Evolutionary conservation across 1,284 basidiomycete genomes (phyloP).

Genomic region (Trichosporon faecale): DNA sequence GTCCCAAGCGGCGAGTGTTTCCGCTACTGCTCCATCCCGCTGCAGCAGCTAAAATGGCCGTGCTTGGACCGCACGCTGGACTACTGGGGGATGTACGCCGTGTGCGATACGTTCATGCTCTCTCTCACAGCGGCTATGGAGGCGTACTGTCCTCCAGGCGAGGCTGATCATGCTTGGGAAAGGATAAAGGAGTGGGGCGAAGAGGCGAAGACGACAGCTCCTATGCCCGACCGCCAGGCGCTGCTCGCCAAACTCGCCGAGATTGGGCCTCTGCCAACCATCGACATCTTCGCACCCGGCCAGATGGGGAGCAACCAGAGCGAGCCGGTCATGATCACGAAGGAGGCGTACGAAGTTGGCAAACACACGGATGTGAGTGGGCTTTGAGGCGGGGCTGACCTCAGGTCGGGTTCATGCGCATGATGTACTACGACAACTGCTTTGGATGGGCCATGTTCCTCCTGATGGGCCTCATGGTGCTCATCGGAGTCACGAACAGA

Average conservation of each 20-base stretch:
- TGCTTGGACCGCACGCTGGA: not conserved
- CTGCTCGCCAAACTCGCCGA: not conserved
- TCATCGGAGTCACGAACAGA: constrained; percentile 23
- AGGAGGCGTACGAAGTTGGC: not conserved
- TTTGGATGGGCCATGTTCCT: constrained; percentile 31
- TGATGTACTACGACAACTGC: constrained; percentile 19
- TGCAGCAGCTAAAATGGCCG: not conserved
- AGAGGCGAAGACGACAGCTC: not conserved
- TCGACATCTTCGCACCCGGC: not conserved
- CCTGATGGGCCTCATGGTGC: constrained; percentile 22
- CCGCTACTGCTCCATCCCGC: not conserved
- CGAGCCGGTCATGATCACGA: not conserved
- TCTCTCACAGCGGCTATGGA: not conserved
- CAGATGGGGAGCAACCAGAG: not conserved
- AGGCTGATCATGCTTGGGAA: not conserved
- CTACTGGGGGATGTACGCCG: not conserved
- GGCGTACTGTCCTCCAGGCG: not conserved
- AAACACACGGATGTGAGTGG: not conserved
- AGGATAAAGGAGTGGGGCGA: not conserved
- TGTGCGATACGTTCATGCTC: not conserved
- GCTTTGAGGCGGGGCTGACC: not conserved
- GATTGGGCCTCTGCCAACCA: not conserved
- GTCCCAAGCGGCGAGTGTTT: not conserved
- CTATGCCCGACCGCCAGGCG: not conserved
- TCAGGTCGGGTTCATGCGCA: not conserved